Evolutionary conservation across 2,329 filamentous ascomycete species (phyloP).

Genomic region (Xylaria sp.): DNA sequence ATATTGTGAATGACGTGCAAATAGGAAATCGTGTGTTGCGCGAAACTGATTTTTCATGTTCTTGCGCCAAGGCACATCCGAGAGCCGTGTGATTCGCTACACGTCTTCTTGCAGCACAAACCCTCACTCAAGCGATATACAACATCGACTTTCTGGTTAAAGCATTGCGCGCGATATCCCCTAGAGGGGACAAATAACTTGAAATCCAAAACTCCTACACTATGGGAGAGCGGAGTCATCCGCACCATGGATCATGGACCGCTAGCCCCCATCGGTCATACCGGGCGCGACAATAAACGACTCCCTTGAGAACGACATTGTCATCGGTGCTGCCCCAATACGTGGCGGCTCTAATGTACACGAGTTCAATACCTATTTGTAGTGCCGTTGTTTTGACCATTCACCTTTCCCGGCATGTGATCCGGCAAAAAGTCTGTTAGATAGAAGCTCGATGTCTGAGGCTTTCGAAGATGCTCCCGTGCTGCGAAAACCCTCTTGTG

Average conservation of each 20-base stretch:
- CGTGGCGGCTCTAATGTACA: conserved; percentile 1
- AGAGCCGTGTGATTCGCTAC: conserved; percentile 28
- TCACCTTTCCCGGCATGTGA: background rate
- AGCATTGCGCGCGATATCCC: background rate
- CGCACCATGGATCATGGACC: background rate
- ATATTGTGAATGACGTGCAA: conserved; percentile 39
- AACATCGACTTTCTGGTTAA: background rate
- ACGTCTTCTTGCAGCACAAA: conserved; percentile 7
- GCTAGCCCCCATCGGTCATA: background rate
- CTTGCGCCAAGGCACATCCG: conserved; percentile 20
- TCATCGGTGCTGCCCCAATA: background rate
- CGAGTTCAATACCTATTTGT: background rate
- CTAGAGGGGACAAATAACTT: background rate
- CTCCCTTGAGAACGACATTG: background rate
- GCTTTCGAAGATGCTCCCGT: background rate
- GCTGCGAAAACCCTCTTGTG: background rate
- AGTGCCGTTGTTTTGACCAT: conserved; percentile 2
- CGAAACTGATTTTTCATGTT: conserved; percentile 35
- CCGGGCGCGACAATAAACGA: background rate
- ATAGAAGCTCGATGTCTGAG: background rate
- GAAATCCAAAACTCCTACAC: background rate
- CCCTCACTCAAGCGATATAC: conserved; percentile 27
- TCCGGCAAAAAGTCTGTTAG: background rate
- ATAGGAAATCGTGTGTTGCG: conserved; percentile 44
- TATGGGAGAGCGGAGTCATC: background rate